A percentile compares a stretch with the other conserved stretches of the same genome.
These are phyloP conservation scores for Arachis hypogaea DNA, from an alignment of 306 rosid genomes.

Conservation along the genomic window DNA sequence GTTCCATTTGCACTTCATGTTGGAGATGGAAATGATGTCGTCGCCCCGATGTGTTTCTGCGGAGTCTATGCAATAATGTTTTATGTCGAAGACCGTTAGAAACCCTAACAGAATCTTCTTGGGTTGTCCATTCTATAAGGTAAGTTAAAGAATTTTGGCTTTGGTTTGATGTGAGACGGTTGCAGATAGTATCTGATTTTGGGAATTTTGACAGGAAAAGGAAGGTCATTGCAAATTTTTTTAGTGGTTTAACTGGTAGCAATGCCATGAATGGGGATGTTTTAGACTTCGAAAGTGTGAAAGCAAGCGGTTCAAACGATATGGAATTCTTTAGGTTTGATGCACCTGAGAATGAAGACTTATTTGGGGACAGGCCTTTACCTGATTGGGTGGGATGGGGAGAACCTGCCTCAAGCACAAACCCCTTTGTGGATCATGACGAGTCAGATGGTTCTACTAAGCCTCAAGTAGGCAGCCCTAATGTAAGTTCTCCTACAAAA, in stretches of 20 bases:
- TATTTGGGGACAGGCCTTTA: constrained; percentile 75
- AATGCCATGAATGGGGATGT: constrained; percentile 52
- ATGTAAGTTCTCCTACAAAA: constrained; percentile 45
- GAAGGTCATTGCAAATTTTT: constrained; percentile 25
- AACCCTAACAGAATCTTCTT: too few relatives aligned
- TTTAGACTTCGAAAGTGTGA: constrained; percentile 50
- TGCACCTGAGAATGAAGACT: constrained; percentile 67
- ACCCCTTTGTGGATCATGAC: constrained; percentile 76
- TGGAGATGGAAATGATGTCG: too few relatives aligned
- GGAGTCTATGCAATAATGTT: too few relatives aligned
- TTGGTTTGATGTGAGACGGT: too few relatives aligned
- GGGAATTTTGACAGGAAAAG: too few relatives aligned
- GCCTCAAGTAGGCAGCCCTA: constrained; percentile 47
- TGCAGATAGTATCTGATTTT: too few relatives aligned
- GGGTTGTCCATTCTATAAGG: too few relatives aligned
- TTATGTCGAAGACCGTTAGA: too few relatives aligned
- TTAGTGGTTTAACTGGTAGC: constrained; percentile 51
- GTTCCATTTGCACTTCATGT: too few relatives aligned
- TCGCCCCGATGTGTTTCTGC: too few relatives aligned
- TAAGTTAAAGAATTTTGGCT: too few relatives aligned
- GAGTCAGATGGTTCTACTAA: constrained; percentile 46
- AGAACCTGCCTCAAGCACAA: constrained; percentile 71
- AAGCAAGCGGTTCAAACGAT: constrained; percentile 62
- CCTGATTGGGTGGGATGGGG: constrained; percentile 98
- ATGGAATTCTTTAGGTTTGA: constrained; percentile 84